phyloP scores from a whole-genome alignment of 805 yeast genomes.

The Kodamaea leandrae region DNA sequence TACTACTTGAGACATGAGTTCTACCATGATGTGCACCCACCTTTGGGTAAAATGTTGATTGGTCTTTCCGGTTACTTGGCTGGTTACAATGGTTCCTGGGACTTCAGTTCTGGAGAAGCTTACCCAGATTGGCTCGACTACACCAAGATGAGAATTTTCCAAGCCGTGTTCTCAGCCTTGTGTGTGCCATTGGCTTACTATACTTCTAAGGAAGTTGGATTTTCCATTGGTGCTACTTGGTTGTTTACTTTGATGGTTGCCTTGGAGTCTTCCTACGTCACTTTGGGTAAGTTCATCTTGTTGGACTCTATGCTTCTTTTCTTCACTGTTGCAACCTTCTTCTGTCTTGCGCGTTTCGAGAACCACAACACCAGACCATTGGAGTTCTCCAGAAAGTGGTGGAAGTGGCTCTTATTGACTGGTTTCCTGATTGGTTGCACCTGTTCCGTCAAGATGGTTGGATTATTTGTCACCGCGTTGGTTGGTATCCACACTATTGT shows the following conservation, averaged over 20 bases:
- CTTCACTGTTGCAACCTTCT: constrained; percentile 82
- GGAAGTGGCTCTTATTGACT: constrained; percentile 85
- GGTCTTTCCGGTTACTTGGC: constrained; percentile 85
- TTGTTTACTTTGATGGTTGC: constrained; percentile 75
- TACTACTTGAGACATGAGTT: constrained; percentile 84
- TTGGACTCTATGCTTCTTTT: constrained; percentile 88
- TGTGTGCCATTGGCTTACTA: constrained; percentile 86
- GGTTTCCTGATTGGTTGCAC: constrained; percentile 89
- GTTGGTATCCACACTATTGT: constrained; percentile 88
- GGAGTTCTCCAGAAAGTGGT: constrained; percentile 76
- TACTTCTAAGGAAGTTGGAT: constrained; percentile 75
- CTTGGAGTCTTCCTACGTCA: constrained; percentile 78
- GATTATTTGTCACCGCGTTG: constrained; percentile 80
- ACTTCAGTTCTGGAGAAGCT: constrained; percentile 74
- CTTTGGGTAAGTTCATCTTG: constrained; percentile 83
- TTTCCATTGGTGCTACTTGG: constrained; percentile 70
- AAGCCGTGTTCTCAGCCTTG: constrained; percentile 77
- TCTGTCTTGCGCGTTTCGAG: constrained; percentile 70
- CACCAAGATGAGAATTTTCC: constrained; percentile 83
- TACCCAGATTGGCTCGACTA: constrained; percentile 79
- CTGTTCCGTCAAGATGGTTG: constrained; percentile 95
- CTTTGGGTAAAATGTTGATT: constrained; percentile 89
- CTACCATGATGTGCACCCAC: constrained; percentile 97
- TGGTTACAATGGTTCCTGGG: constrained; percentile 85
- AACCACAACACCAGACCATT: constrained; percentile 46